A percentile compares a stretch with the other conserved stretches of the same genome.
phyloP scores from a whole-genome alignment of 2,329 filamentous ascomycete genomes.

The Cladorrhinum sp. region DNA sequence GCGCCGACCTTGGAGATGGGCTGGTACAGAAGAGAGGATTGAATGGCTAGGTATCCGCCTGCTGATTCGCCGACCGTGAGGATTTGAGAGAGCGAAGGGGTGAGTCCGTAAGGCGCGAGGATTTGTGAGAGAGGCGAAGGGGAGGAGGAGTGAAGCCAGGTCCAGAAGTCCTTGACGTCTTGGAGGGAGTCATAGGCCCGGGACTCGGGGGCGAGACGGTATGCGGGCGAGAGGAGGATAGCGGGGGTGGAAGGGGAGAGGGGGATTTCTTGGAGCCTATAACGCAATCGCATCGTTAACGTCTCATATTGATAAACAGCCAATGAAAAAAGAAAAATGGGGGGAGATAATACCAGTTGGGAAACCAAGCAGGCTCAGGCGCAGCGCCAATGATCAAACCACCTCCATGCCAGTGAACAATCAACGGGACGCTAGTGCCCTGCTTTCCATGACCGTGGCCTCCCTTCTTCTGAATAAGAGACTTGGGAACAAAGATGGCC shows the following conservation, averaged over 20 bases:
- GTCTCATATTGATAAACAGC: neutral
- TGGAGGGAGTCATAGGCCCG: slow-evolving; percentile 44
- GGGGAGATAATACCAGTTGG: slow-evolving; percentile 9
- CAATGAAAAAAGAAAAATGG: neutral
- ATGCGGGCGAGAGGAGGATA: slow-evolving; percentile 46
- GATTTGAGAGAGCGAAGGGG: slow-evolving; percentile 12
- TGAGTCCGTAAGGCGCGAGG: slow-evolving; percentile 15
- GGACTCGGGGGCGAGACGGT: slow-evolving; percentile 50
- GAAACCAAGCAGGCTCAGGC: slow-evolving; percentile 21
- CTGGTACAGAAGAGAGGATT: slow-evolving; percentile 24
- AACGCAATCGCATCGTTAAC: too few species aligned
- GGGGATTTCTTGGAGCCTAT: slow-evolving; percentile 31
- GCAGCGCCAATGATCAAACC: slow-evolving; percentile 19
- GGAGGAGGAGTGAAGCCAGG: slow-evolving; percentile 36
- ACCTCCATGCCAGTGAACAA: slow-evolving; percentile 27
- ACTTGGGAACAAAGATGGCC: slow-evolving; percentile 17
- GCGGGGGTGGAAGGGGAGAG: slow-evolving; percentile 34
- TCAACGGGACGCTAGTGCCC: slow-evolving; percentile 1
- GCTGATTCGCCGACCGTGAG: slow-evolving; percentile 24
- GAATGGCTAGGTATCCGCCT: slow-evolving; percentile 26
- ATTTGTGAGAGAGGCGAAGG: neutral
- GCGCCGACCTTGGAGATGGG: slow-evolving; percentile 18
- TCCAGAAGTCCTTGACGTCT: slow-evolving; percentile 48
- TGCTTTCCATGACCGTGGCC: neutral
- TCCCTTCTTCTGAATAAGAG: neutral